Percentiles rank a stretch among this genome's conserved stretches.
These are phyloP conservation scores for Lasiodiplodia hormozganensis DNA, from an alignment of 2,329 filamentous ascomycete genomes.

Conservation along the genomic window DNA sequence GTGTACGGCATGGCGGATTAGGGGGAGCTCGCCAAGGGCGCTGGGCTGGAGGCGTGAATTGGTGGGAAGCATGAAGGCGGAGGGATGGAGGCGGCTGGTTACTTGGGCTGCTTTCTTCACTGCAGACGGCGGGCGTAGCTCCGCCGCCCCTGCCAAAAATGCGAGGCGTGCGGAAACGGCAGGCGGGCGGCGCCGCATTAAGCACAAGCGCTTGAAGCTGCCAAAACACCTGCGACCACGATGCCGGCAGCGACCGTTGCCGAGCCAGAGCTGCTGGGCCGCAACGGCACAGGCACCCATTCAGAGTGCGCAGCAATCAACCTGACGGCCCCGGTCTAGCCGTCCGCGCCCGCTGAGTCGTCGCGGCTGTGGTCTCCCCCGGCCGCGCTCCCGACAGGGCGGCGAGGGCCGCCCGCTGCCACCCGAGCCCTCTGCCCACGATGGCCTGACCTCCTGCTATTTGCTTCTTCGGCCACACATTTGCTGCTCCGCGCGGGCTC, in stretches of 20 bases:
- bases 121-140: neutral
- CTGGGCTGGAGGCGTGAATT: neutral
- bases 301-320: conserved; percentile 10
- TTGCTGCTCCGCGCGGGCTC: conserved; percentile 13
- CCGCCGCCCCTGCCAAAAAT: neutral
- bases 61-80: neutral
- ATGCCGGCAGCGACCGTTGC: conserved; percentile 7
- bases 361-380: conserved; percentile 13
- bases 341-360: conserved; percentile 3
- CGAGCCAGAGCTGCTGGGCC: conserved; percentile 3
- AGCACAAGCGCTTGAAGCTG: neutral
- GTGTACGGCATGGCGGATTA: conserved; percentile 2
- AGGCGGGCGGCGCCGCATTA: conserved; percentile 6
- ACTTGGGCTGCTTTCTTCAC: neutral
- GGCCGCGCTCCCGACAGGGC: conserved; percentile 16
- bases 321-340: conserved; percentile 9
- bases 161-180: conserved; percentile 1
- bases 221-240: neutral
- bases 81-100: neutral
- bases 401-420: conserved; percentile 24
- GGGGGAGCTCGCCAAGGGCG: conserved; percentile 1
- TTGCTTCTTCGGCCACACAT: conserved; percentile 2
- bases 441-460: conserved; percentile 27
- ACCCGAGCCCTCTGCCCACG: conserved; percentile 21
- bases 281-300: conserved; percentile 2